Percentiles rank a stretch among this genome's conserved stretches.
Conservation (phyloP, 108 stramenopile genomes). For the Skeletonema potamos region DNA sequence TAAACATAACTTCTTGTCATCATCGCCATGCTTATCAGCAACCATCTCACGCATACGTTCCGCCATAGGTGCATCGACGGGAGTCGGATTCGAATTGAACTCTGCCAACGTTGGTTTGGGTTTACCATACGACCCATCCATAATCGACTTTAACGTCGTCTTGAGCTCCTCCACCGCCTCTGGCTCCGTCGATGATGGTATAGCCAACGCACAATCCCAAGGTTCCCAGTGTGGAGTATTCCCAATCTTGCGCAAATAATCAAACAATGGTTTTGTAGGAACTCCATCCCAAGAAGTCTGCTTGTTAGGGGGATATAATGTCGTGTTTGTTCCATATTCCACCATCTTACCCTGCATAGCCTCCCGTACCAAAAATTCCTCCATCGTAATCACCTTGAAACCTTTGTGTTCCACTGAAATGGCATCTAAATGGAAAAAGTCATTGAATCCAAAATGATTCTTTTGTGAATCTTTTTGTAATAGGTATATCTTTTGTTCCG, state of each 20-base stretch:
- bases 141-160: slow-evolving; percentile 30
- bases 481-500: slow-evolving; percentile 82
- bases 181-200: slow-evolving; percentile 34
- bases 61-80: slow-evolving; percentile 48
- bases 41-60: slow-evolving; percentile 63
- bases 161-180: slow-evolving; percentile 38
- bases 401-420: slow-evolving; percentile 52
- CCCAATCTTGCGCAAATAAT: slow-evolving; percentile 49
- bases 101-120: slow-evolving; percentile 46
- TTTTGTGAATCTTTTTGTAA: slow-evolving; percentile 53
- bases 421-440: slow-evolving; percentile 78
- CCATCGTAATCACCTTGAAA: slow-evolving; percentile 70
- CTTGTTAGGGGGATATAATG: slow-evolving; percentile 60
- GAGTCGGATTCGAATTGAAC: slow-evolving; percentile 48
- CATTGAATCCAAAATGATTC: slow-evolving; percentile 61
- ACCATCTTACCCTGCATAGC: slow-evolving; percentile 46
- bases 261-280: slow-evolving; percentile 19
- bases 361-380: slow-evolving; percentile 76
- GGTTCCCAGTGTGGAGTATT: slow-evolving; percentile 45
- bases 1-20: slow-evolving; percentile 33
- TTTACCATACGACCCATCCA: slow-evolving; percentile 47
- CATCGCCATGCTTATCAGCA: slow-evolving; percentile 35
- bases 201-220: slow-evolving; percentile 51
- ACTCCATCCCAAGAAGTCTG: slow-evolving; percentile 63
- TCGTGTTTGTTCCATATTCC: slow-evolving; percentile 34